Conservation (phyloP, 106 monocot species). For the Acorus gramineus region DNA sequence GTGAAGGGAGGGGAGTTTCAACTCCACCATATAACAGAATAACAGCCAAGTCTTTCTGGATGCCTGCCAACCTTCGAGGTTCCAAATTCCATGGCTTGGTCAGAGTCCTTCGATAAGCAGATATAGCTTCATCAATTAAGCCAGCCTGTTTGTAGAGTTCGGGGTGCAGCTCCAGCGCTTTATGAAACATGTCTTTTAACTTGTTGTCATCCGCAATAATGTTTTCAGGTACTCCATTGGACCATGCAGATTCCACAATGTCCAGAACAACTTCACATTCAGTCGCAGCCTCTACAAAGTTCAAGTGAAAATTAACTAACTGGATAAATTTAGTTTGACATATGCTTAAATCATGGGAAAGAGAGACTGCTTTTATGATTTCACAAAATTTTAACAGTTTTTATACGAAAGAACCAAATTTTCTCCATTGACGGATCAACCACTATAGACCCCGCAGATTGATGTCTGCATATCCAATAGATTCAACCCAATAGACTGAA, state of each 20-base stretch:
- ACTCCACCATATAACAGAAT: conserved; percentile 60
- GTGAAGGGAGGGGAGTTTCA: conserved; percentile 25
- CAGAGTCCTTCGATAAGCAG: conserved; percentile 57
- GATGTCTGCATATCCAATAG: no score
- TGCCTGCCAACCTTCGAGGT: conserved; percentile 25
- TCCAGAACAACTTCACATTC: conserved; percentile 74
- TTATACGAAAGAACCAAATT: no score
- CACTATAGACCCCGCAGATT: no score
- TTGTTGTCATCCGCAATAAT: conserved; percentile 31
- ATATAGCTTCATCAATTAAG: conserved; percentile 49
- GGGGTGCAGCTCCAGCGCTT: conserved; percentile 55
- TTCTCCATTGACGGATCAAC: no score
- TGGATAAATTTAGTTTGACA: not conserved
- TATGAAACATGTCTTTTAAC: conserved; percentile 64
- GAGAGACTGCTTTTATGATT: no score
- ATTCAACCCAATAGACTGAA: no score
- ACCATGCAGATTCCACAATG: conserved; percentile 74
- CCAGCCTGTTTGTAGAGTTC: conserved; percentile 65
- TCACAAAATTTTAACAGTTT: no score
- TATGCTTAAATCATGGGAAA: no score
- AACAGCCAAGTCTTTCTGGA: conserved; percentile 68
- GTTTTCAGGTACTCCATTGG: conserved; percentile 41
- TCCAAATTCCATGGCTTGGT: conserved; percentile 68
- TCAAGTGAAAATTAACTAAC: no score
- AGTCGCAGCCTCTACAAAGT: conserved; percentile 57